A percentile compares a stretch with the other conserved stretches of the same genome.
phyloP scores from a whole-genome alignment of 768 basidiomycete genomes.

The Tylopilus sp. region DNA sequence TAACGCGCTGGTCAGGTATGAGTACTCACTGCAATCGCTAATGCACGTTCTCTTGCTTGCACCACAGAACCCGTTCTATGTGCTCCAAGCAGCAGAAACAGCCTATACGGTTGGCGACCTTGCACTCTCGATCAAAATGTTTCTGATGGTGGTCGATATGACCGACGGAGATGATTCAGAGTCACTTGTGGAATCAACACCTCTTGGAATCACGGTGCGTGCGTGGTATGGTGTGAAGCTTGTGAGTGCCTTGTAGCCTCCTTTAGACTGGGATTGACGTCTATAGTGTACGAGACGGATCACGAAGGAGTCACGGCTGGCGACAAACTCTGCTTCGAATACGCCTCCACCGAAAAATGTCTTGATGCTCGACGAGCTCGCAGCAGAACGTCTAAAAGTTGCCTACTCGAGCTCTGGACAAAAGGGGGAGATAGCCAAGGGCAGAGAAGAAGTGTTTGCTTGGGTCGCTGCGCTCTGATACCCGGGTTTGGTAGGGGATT shows the following conservation, averaged over 20 bases:
- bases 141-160: constrained; percentile 79
- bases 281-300: constrained; percentile 60
- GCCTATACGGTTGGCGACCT: constrained; percentile 78
- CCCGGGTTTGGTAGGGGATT: not conserved
- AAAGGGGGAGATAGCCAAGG: constrained; percentile 36
- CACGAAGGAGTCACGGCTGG: constrained; percentile 36
- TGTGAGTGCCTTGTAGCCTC: constrained; percentile 40
- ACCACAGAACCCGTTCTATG: constrained; percentile 83
- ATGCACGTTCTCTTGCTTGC: constrained; percentile 79
- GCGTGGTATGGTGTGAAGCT: constrained; percentile 86
- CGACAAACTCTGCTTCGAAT: constrained; percentile 50
- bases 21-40: constrained; percentile 65
- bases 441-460: constrained; percentile 41
- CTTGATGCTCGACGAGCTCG: constrained; percentile 61
- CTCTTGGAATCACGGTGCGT: constrained; percentile 53
- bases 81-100: constrained; percentile 84
- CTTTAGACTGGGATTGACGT: not conserved
- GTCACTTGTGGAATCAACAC: constrained; percentile 47
- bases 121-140: constrained; percentile 74
- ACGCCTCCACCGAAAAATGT: constrained; percentile 54
- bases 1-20: constrained; percentile 51
- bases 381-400: constrained; percentile 65
- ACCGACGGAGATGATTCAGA: constrained; percentile 53
- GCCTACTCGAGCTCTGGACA: constrained; percentile 50
- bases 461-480: constrained; percentile 38